Percentiles rank a stretch among this genome's conserved stretches.
Conservation (phyloP, 352 stramenopile genomes). For the Phytophthora sansomeana region DNA sequence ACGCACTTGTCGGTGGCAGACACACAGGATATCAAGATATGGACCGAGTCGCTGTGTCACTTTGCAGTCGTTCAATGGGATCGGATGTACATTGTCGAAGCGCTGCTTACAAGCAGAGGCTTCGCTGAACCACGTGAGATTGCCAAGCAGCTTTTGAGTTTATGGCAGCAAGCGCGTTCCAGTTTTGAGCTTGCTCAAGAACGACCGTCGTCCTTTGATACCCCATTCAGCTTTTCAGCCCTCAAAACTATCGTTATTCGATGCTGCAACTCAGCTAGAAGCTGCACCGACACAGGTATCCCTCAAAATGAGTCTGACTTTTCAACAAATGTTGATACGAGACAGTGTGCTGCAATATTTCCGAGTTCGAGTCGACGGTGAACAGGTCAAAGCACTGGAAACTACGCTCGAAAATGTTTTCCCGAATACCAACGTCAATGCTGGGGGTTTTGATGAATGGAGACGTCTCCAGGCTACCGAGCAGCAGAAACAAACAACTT, state of each 20-base stretch:
- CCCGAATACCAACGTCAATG: not conserved
- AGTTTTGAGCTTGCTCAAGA: not conserved
- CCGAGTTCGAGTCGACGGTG: conserved; percentile 17
- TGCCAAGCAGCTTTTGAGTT: conserved; percentile 27
- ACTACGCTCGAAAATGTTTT: conserved; percentile 2
- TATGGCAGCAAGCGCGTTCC: conserved; percentile 34
- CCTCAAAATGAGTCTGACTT: not conserved
- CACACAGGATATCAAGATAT: conserved; percentile 18
- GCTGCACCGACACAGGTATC: not conserved
- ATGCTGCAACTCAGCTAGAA: conserved; percentile 3
- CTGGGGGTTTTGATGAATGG: not conserved
- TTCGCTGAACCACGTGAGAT: conserved; percentile 27
- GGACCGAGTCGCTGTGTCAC: conserved; percentile 37
- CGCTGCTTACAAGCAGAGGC: conserved; percentile 35
- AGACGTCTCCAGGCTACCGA: not conserved
- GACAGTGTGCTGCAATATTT: conserved; percentile 29
- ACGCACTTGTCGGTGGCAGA: not conserved
- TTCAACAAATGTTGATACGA: conserved; percentile 4
- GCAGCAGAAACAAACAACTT: not conserved
- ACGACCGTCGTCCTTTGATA: not conserved
- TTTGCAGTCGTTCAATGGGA: conserved; percentile 43
- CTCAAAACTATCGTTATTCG: conserved; percentile 20
- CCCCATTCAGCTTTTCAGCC: conserved; percentile 23
- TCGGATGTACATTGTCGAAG: conserved; percentile 40
- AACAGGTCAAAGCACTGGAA: conserved; percentile 16